Percentiles rank a stretch among this genome's conserved stretches.
These are phyloP conservation scores for Botrytis deweyae DNA, from an alignment of 2,329 filamentous ascomycete species.

Conservation along the genomic window DNA sequence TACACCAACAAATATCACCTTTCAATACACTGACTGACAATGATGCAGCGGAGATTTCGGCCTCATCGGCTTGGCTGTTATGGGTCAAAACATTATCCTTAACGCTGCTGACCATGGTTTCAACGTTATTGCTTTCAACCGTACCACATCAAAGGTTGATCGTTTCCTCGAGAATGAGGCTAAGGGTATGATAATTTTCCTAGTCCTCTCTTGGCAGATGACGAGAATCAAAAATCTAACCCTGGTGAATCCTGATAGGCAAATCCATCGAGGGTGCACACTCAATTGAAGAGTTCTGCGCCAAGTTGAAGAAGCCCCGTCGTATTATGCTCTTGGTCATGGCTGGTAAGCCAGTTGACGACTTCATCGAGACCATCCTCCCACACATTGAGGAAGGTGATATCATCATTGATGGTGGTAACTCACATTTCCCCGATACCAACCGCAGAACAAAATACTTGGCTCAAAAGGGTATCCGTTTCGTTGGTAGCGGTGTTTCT, in stretches of 20 bases:
- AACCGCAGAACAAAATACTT: constrained; percentile 96
- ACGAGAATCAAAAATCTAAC: constrained; percentile 22
- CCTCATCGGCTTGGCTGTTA: constrained; percentile 90
- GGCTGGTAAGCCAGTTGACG: constrained; percentile 95
- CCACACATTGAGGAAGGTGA: constrained; percentile 81
- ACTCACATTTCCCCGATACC: constrained; percentile 99
- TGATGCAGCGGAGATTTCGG: constrained; percentile 67
- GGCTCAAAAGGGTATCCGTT: constrained; percentile 80
- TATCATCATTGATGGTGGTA: constrained; percentile 99
- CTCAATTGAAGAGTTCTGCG: constrained; percentile 88
- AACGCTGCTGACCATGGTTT: constrained; percentile 91
- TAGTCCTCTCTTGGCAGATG: not conserved
- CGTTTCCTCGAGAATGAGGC: constrained; percentile 87
- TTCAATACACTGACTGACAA: constrained; percentile 29
- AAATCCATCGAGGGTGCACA: constrained; percentile 94
- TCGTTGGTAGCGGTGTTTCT: constrained; percentile 95
- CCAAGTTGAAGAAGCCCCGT: constrained; percentile 95
- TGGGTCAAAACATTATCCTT: constrained; percentile 85
- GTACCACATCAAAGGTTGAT: constrained; percentile 98
- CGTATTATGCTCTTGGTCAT: constrained; percentile 99
- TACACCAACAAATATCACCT: not conserved
- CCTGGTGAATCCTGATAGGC: constrained; percentile 47
- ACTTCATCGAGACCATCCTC: constrained; percentile 96
- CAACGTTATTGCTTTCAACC: constrained; percentile 98
- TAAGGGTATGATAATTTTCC: constrained; percentile 56